phyloP scores from a whole-genome alignment of 208 protist species.

The Porcisia deanei region DNA sequence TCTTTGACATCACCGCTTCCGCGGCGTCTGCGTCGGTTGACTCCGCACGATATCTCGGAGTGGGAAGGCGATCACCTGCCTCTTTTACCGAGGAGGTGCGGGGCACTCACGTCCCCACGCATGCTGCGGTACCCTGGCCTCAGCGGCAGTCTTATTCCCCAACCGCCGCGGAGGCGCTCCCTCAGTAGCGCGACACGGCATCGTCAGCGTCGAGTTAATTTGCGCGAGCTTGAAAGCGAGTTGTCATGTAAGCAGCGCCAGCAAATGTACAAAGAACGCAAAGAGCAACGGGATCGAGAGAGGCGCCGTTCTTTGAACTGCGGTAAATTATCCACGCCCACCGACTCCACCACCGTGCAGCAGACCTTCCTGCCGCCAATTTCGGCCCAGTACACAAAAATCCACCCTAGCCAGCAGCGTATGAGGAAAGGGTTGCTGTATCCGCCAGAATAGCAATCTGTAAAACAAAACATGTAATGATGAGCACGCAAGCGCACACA shows the following conservation, averaged over 20 bases:
- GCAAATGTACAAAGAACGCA: conserved; percentile 33
- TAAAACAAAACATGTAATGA: neutral
- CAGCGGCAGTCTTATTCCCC: conserved; percentile 22
- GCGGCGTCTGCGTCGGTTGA: conserved; percentile 1
- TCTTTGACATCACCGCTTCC: neutral
- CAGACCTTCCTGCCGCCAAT: conserved; percentile 29
- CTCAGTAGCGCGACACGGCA: conserved; percentile 29
- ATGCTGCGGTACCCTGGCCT: neutral
- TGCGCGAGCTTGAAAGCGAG: conserved; percentile 46
- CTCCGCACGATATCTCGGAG: conserved; percentile 4
- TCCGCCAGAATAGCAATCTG: neutral
- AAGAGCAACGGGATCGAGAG: conserved; percentile 38
- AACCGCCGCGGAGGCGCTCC: conserved; percentile 24
- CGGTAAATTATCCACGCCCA: neutral
- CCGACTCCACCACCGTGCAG: conserved; percentile 1
- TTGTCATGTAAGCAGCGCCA: conserved; percentile 39
- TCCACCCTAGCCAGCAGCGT: conserved; percentile 1
- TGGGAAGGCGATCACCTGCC: conserved; percentile 1
- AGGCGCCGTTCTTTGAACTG: conserved; percentile 17
- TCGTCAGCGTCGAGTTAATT: conserved; percentile 42
- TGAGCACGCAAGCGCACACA: neutral
- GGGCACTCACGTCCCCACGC: conserved; percentile 10
- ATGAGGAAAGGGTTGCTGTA: neutral
- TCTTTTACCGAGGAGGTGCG: neutral
- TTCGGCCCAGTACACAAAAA: conserved; percentile 13